These are phyloP conservation scores for Neocallimastix lanati DNA, from an alignment of 192 early-diverging fungal species.

Conservation along the genomic window DNA sequence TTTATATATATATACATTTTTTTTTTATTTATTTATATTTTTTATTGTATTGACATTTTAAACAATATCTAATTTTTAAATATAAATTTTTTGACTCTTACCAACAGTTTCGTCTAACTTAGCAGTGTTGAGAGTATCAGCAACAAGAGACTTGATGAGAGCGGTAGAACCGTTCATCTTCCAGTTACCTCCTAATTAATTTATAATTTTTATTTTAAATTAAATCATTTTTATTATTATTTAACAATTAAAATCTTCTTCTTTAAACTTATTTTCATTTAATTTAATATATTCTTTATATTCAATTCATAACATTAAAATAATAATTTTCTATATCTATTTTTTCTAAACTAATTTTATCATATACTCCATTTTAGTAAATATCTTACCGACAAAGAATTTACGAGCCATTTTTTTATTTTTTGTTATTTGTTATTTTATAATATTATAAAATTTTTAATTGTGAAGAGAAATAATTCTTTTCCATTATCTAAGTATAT, in stretches of 20 bases:
- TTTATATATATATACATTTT: background rate
- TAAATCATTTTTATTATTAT: too few relatives aligned
- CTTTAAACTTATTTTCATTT: too few relatives aligned
- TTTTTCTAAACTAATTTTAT: too few relatives aligned
- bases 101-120: constrained; percentile 40
- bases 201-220: background rate
- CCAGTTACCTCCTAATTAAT: constrained; percentile 35
- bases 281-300: background rate
- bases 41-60: background rate
- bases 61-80: too few relatives aligned
- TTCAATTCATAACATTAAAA: background rate
- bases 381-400: constrained; percentile 61
- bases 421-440: background rate
- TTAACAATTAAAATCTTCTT: too few relatives aligned
- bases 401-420: constrained; percentile 42
- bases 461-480: background rate
- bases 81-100: constrained; percentile 26
- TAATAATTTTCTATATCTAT: too few relatives aligned
- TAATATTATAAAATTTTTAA: background rate
- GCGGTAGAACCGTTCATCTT: constrained; percentile 90
- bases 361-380: background rate
- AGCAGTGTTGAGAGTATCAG: constrained; percentile 52
- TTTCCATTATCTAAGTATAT: background rate
- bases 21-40: background rate
- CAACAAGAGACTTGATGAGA: constrained; percentile 54